Evolutionary conservation across 352 stramenopile genomes (phyloP), one percentile per base, ranked within the genome.

Genomic region (Bremia lactucae): DNA sequence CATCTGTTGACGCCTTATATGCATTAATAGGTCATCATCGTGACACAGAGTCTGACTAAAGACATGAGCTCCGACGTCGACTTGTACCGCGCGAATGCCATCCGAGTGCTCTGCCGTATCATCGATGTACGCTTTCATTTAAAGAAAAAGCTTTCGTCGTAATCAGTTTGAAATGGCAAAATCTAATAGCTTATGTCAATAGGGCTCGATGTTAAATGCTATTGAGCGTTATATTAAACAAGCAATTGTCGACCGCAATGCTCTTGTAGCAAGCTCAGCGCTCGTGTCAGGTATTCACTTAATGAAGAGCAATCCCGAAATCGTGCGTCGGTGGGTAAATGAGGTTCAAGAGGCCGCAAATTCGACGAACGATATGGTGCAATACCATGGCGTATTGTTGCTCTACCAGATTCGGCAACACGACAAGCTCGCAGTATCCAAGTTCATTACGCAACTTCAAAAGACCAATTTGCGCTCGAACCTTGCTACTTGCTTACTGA

Each of bases 1-100:
- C 3, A 15, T 8, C 36, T 1, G 3, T 39, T 67, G 40, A 72
- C n/a, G 24, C 1, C 21, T 22, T 2, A 45, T 48, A 29, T 43
- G 15, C 15, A n/a, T 52, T 50, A 93, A 50, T 70, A 98, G 73
- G 94, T 99, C 14, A 99, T 99, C 62, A 99, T 99, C 61, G 95
- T 99, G 37, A 98, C 95, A 6, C 96, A 96, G 36, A 98, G 85
- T 77, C 66, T 99, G 10, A 98, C 94, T 21, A 99, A 99, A 72
- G 96, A 99, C 66, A 98, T 99, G 93, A 99, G 97, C 56, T 97
- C 74, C 14, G 83, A 90, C 15, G 87, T 97, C 24, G 96, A 99
- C 67, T 62, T 99, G 4, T 99, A 98, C 67, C 80, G 96, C 4
- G 96, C 95, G 11, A 99, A 99, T 65, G 96, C 96, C 6, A 96